Conservation (phyloP, 441 rosid species). For the Syzygium syzygioides region DNA sequence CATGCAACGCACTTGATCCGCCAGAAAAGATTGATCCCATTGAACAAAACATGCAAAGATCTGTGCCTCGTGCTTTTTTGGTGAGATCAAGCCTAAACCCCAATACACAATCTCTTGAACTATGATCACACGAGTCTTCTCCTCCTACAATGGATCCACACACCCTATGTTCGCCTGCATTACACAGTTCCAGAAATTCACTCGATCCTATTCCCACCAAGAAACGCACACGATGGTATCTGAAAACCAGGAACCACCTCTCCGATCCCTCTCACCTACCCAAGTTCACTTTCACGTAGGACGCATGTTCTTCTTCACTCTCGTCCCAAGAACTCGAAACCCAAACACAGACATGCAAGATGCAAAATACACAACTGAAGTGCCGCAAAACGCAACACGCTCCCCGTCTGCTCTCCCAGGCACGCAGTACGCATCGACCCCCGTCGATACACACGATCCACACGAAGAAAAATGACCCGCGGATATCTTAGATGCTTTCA, state of each 20-base stretch:
- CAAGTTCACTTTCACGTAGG: background rate
- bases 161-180: background rate
- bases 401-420: background rate
- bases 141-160: background rate
- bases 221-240: background rate
- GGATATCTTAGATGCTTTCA: background rate
- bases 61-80: background rate
- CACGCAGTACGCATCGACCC: background rate
- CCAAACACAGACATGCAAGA: background rate
- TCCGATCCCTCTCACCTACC: background rate
- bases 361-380: background rate
- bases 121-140: background rate
- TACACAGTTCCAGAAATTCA: background rate
- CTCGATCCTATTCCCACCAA: background rate
- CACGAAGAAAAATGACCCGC: background rate
- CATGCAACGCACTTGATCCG: background rate
- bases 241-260: background rate
- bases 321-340: background rate
- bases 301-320: background rate
- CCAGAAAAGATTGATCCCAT: background rate
- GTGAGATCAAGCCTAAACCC: background rate
- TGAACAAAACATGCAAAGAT: background rate
- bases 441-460: background rate
- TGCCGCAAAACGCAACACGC: background rate
- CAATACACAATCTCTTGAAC: background rate